Conservation (phyloP, 2,329 filamentous ascomycete species). For the Claviceps pazoutovae region DNA sequence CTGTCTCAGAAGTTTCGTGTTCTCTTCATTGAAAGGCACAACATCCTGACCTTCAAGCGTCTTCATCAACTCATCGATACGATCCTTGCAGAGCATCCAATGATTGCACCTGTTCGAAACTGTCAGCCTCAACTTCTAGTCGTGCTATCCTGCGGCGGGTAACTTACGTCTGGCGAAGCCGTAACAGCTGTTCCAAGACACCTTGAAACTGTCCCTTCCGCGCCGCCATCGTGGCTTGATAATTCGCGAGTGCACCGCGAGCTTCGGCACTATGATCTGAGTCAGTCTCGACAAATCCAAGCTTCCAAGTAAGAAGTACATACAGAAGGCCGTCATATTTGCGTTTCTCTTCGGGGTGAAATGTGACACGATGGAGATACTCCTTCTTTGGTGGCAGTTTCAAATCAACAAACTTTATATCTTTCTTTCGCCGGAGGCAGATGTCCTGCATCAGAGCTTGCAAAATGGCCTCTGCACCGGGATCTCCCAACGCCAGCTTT, state of each 20-base stretch:
- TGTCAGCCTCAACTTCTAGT: not conserved
- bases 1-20: conserved; percentile 56
- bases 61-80: conserved; percentile 57
- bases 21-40: conserved; percentile 59
- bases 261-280: conserved; percentile 46
- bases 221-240: conserved; percentile 31
- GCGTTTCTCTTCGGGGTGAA: conserved; percentile 57
- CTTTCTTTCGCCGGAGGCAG: conserved; percentile 69
- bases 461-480: conserved; percentile 47
- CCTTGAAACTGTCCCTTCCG: conserved; percentile 50
- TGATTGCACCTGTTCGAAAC: conserved; percentile 54
- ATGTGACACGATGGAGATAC: conserved; percentile 61
- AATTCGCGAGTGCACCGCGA: conserved; percentile 52
- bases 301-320: conserved; percentile 14
- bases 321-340: conserved; percentile 64
- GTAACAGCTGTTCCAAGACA: conserved; percentile 67
- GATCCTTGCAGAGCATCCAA: conserved; percentile 66
- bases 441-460: conserved; percentile 69
- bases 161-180: conserved; percentile 57
- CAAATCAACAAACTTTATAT: conserved; percentile 78
- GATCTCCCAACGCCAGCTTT: conserved; percentile 45
- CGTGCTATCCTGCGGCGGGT: not conserved
- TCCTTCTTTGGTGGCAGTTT: conserved; percentile 65
- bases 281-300: conserved; percentile 10
- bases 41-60: conserved; percentile 53